Evolutionary conservation across 192 early-diverging fungal genomes (phyloP).

Genomic region (Coemansia sp.): DNA sequence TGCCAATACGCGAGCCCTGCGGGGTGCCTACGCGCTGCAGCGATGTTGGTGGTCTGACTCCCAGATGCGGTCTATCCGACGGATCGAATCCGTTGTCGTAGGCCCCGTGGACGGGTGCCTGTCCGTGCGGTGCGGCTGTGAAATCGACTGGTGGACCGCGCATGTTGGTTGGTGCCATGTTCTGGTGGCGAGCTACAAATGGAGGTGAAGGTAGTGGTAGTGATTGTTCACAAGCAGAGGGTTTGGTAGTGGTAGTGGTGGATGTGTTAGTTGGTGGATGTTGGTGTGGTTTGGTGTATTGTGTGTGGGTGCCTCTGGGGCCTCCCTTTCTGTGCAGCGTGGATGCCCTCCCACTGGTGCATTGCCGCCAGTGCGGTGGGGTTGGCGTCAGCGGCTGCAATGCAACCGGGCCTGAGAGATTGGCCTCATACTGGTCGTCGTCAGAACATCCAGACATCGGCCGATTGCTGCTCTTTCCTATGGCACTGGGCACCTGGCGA

Average conservation of each 20-base stretch:
- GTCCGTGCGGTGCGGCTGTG: constrained; percentile 11
- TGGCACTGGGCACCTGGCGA: constrained; percentile 15
- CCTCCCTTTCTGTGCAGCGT: neutral
- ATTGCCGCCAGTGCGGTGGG: constrained; percentile 30
- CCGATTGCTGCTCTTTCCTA: neutral
- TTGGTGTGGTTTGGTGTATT: neutral
- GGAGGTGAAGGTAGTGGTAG: neutral
- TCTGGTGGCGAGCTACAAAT: constrained; percentile 29
- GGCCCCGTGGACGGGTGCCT: neutral
- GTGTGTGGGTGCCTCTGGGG: neutral
- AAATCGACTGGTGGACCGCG: constrained; percentile 11
- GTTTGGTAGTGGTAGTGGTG: neutral
- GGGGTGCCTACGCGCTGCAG: constrained; percentile 15
- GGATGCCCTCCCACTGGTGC: neutral
- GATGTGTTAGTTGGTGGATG: constrained; percentile 9
- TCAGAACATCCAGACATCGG: neutral
- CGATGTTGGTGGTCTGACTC: constrained; percentile 6
- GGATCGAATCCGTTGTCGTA: constrained; percentile 47
- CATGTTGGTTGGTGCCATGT: neutral
- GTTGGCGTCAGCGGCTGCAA: constrained; percentile 24
- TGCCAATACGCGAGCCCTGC: constrained; percentile 3
- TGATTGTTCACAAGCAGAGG: constrained; percentile 1
- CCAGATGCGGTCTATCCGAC: constrained; percentile 24
- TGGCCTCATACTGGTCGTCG: neutral
- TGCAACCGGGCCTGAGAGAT: neutral